Evolutionary conservation across 495 filamentous ascomycete species (phyloP).

Genomic region (Annulohypoxylon moriforme): DNA sequence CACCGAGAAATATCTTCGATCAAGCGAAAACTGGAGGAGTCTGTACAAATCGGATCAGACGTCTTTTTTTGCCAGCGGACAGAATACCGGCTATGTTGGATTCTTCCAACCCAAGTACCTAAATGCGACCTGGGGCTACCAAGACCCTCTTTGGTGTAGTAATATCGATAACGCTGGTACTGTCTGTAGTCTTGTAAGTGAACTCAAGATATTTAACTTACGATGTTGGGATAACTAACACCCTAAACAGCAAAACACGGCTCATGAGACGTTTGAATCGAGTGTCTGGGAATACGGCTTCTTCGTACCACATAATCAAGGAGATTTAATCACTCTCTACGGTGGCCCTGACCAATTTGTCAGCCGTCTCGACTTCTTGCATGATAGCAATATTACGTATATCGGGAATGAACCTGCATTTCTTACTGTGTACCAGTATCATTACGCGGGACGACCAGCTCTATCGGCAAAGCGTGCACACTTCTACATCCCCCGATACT

Average conservation of each 20-base stretch:
- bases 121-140: slow-evolving; percentile 75
- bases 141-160: slow-evolving; percentile 76
- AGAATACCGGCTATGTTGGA: slow-evolving; percentile 70
- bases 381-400: slow-evolving; percentile 72
- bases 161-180: slow-evolving; percentile 59
- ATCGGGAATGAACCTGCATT: slow-evolving; percentile 81
- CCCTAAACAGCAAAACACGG: slow-evolving; percentile 58
- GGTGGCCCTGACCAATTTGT: slow-evolving; percentile 72
- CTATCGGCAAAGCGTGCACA: slow-evolving; percentile 65
- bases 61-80: slow-evolving; percentile 67
- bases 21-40: slow-evolving; percentile 75
- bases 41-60: slow-evolving; percentile 72
- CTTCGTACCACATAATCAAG: slow-evolving; percentile 79
- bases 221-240: not conserved
- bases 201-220: not conserved
- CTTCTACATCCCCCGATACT: slow-evolving; percentile 74
- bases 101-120: slow-evolving; percentile 75
- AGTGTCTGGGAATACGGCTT: slow-evolving; percentile 79
- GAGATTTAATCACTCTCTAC: slow-evolving; percentile 66
- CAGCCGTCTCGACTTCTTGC: slow-evolving; percentile 71
- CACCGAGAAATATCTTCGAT: slow-evolving; percentile 69
- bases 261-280: slow-evolving; percentile 76
- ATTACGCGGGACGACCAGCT: slow-evolving; percentile 72
- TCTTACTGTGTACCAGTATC: slow-evolving; percentile 75
- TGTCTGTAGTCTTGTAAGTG: slow-evolving; percentile 64